phyloP scores from a whole-genome alignment of 2,329 filamentous ascomycete genomes.

The Colletotrichum sp. region DNA sequence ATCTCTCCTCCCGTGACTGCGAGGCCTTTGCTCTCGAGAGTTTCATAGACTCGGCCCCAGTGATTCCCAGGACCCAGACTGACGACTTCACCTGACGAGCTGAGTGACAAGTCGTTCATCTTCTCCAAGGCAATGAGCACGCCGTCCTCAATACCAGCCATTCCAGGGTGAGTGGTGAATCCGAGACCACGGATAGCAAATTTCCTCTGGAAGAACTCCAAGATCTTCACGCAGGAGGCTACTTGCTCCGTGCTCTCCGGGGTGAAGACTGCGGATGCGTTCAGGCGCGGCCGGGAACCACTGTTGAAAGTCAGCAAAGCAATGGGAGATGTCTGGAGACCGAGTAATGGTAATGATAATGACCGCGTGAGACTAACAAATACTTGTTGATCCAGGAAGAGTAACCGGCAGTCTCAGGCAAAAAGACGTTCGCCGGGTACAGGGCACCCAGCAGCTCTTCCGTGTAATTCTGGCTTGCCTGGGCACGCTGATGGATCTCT shows the following conservation, averaged over 20 bases:
- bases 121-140: neutral
- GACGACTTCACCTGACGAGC: neutral
- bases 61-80: neutral
- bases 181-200: neutral
- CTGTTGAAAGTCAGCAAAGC: neutral
- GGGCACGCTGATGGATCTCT: neutral
- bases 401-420: neutral
- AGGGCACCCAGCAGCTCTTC: neutral
- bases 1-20: neutral
- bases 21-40: neutral
- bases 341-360: neutral
- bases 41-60: neutral
- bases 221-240: neutral
- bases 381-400: neutral
- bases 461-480: neutral
- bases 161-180: neutral
- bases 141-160: neutral
- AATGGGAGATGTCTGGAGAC: neutral
- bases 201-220: neutral
- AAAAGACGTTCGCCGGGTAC: neutral
- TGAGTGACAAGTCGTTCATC: neutral
- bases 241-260: neutral
- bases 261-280: neutral
- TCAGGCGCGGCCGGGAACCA: neutral
- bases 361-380: neutral